A percentile compares a stretch with the other conserved stretches of the same genome.
Evolutionary conservation across 208 protist species (phyloP).

Genomic region (Herpetomonas samuelpessoai): DNA sequence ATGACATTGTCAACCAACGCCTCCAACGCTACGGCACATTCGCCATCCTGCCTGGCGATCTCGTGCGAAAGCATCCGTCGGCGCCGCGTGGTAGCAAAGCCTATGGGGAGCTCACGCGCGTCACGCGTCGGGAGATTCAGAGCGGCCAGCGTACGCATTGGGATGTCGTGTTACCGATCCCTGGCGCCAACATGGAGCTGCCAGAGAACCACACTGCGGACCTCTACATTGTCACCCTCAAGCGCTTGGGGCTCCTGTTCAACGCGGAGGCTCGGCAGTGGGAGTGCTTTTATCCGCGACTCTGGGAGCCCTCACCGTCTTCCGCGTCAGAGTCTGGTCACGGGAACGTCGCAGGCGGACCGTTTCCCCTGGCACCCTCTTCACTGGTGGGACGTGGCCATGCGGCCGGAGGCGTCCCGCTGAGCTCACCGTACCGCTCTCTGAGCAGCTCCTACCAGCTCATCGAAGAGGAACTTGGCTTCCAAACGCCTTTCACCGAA

Average conservation of each 20-base stretch:
- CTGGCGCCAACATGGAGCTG: slow-evolving; percentile 63
- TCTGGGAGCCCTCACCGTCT: too few species aligned
- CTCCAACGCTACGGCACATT: slow-evolving; percentile 85
- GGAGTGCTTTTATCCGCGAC: slow-evolving; percentile 57
- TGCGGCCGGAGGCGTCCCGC: background rate
- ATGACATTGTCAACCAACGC: slow-evolving; percentile 85
- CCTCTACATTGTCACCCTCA: slow-evolving; percentile 79
- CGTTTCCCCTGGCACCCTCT: too few species aligned
- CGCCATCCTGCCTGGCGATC: slow-evolving; percentile 75
- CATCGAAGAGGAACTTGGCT: slow-evolving; percentile 73
- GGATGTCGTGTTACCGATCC: slow-evolving; percentile 81
- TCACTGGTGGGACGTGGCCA: too few species aligned
- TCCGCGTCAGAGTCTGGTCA: too few species aligned
- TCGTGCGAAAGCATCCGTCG: slow-evolving; percentile 48
- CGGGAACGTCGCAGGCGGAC: too few species aligned
- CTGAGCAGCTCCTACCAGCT: slow-evolving; percentile 60
- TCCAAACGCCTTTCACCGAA: slow-evolving; percentile 32
- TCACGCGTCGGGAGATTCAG: slow-evolving; percentile 49
- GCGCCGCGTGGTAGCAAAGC: slow-evolving; percentile 15
- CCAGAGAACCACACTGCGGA: slow-evolving; percentile 87
- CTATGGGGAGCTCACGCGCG: slow-evolving; percentile 21
- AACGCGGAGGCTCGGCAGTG: slow-evolving; percentile 80
- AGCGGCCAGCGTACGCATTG: slow-evolving; percentile 43
- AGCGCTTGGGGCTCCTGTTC: slow-evolving; percentile 72
- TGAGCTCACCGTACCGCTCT: slow-evolving; percentile 50